Percentiles rank a stretch among this genome's conserved stretches.
Evolutionary conservation across 2,329 filamentous ascomycete species (phyloP).

Genomic region (Polychaeton citri): DNA sequence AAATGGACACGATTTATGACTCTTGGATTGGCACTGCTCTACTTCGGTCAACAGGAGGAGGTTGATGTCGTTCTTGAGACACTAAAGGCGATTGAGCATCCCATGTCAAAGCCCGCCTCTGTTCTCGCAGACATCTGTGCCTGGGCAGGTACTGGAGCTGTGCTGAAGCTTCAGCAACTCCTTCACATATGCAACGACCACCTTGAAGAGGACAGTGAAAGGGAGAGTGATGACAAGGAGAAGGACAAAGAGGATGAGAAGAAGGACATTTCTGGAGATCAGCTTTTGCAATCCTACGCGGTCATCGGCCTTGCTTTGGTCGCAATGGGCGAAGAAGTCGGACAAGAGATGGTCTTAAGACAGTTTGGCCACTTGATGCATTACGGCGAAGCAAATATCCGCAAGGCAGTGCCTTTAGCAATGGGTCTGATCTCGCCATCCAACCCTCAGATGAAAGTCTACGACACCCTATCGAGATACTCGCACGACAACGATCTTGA

Average conservation of each 20-base stretch:
- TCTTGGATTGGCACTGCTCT: slow-evolving; percentile 81
- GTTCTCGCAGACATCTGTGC: slow-evolving; percentile 93
- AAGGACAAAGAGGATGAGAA: slow-evolving; percentile 37
- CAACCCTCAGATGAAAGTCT: slow-evolving; percentile 99
- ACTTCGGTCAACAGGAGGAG: slow-evolving; percentile 94
- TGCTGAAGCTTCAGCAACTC: slow-evolving; percentile 92
- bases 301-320: slow-evolving; percentile 89
- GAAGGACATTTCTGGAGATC: slow-evolving; percentile 58
- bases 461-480: slow-evolving; percentile 94
- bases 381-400: slow-evolving; percentile 94
- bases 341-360: slow-evolving; percentile 95
- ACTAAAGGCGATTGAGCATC: slow-evolving; percentile 90
- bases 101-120: slow-evolving; percentile 90
- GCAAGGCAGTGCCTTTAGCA: slow-evolving; percentile 85
- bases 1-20: slow-evolving; percentile 98
- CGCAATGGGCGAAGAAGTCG: slow-evolving; percentile 95
- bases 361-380: slow-evolving; percentile 99
- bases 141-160: slow-evolving; percentile 93
- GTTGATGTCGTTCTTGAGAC: slow-evolving; percentile 98
- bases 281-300: slow-evolving; percentile 89
- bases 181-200: slow-evolving; percentile 97
- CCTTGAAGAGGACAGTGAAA: slow-evolving; percentile 68
- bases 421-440: slow-evolving; percentile 95
- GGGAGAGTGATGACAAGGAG: slow-evolving; percentile 49
- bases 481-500: slow-evolving; percentile 98